A percentile compares a stretch with the other conserved stretches of the same genome.
phyloP scores from a whole-genome alignment of 306 rosid species.

The Dalbergia oliveri region DNA sequence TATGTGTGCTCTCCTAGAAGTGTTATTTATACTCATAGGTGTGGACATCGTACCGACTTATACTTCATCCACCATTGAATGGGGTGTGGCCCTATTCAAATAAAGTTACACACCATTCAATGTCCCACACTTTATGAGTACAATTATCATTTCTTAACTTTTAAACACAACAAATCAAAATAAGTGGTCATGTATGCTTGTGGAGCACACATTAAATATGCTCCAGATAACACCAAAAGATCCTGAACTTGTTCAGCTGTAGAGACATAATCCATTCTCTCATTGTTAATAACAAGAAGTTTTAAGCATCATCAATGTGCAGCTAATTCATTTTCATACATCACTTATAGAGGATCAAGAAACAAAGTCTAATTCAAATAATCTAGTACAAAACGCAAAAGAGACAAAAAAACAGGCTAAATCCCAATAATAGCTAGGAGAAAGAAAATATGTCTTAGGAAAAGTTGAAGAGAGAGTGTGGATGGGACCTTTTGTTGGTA shows the following conservation, averaged over 20 bases:
- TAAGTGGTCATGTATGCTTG: too few species aligned
- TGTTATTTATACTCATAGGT: too few species aligned
- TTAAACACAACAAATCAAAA: too few species aligned
- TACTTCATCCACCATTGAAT: too few species aligned
- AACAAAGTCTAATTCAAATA: neutral
- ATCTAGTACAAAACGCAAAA: neutral
- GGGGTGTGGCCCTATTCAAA: too few species aligned
- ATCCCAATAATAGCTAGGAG: neutral
- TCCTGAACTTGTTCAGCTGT: conserved; percentile 1
- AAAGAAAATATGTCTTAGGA: neutral
- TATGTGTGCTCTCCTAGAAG: too few species aligned
- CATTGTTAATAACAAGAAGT: conserved; percentile 29
- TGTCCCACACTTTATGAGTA: too few species aligned
- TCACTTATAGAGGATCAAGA: conserved; percentile 1
- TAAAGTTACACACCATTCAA: too few species aligned
- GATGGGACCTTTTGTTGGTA: conserved; percentile 84
- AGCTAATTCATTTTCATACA: conserved; percentile 4
- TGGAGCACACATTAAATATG: too few species aligned
- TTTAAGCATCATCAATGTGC: neutral
- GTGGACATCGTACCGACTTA: too few species aligned
- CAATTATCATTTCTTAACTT: too few species aligned
- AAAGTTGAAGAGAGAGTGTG: neutral
- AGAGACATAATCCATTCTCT: conserved; percentile 4
- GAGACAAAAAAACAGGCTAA: neutral
- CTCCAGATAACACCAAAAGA: conserved; percentile 9